Evolutionary conservation across 331 rosid genomes (phyloP), one percentile per base, ranked within the genome.

Genomic region (Malus hybrid): DNA sequence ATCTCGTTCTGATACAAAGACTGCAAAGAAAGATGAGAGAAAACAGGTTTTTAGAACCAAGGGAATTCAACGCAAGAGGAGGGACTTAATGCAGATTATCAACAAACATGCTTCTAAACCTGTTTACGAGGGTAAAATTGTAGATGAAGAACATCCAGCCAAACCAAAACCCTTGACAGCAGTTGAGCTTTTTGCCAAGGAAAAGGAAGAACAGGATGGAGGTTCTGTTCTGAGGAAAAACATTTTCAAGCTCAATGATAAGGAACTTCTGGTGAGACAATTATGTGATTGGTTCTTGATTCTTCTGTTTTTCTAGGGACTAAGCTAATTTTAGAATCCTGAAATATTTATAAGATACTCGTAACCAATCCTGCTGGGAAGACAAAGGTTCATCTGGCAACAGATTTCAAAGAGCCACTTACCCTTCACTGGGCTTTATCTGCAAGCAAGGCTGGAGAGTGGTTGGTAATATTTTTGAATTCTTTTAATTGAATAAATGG

Each of bases 401-500:
- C 97, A 44, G 97, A 92, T 84, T 72, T 82, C 58, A 81, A 84
- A 81, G 82, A 63, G 58, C 95, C 97, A 58, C 36, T 78, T 77
- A 86, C 82, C 77, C 91, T 94, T 79, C 99, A 94, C 81, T 94
- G 99, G 99, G 96, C 96, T 66, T 82, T 94, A 78, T 94, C 97
- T 53, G 85, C 70, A 79, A 78, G 84, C 81, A 80, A 78, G 16
- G 80, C 93, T 44, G 93, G 92, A 78, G 97, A 94, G 86, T 94
- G 99, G 99, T 78, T 76, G 93, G 99, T 94, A 84, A 90, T 85
- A 77, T 63, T 64, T 64, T 77, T 74, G 22, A 50, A 42, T 33
- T 75, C 52, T 87, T 64, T 80, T 73, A 66, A 71, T 67, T 61
- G 20, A 50, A 60, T 61, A 66, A 68, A 69, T 77, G 53, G 64